These are phyloP conservation scores for Penicillium sp. DNA, from an alignment of 2,329 filamentous ascomycete species.

Conservation along the genomic window DNA sequence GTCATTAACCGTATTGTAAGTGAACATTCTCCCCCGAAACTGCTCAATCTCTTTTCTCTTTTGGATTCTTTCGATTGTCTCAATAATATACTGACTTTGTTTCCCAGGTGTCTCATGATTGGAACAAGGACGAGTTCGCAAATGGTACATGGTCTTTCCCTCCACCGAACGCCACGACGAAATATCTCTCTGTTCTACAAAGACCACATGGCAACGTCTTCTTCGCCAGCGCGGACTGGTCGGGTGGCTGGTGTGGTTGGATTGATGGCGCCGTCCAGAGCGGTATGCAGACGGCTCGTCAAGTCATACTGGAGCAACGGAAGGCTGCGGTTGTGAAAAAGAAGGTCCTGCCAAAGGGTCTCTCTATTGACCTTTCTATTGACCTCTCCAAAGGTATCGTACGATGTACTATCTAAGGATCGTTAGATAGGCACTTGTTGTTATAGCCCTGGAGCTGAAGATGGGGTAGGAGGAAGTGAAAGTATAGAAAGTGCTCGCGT, in stretches of 20 bases:
- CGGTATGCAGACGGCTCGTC: conserved; percentile 15
- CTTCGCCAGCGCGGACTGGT: conserved; percentile 39
- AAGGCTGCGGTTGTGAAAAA: background rate
- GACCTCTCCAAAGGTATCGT: background rate
- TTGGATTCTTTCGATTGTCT: background rate
- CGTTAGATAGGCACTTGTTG: background rate
- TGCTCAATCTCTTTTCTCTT: background rate
- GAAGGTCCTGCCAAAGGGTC: background rate
- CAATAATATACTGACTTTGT: background rate
- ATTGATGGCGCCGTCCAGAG: conserved; percentile 39
- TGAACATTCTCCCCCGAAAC: background rate
- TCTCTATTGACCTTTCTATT: background rate
- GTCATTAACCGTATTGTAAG: background rate
- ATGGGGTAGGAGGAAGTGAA: background rate
- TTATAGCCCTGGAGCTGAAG: background rate
- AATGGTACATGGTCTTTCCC: conserved; percentile 31
- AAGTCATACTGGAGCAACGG: background rate
- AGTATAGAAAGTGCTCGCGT: background rate
- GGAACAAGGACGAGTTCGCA: conserved; percentile 32
- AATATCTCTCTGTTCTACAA: conserved; percentile 28
- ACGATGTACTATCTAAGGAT: background rate
- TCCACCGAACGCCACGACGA: conserved; percentile 6
- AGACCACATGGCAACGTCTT: conserved; percentile 28
- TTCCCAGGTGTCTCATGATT: conserved; percentile 24
- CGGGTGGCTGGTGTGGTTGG: conserved; percentile 36